phyloP scores from a whole-genome alignment of 306 rosid genomes.

The Erythrophleum fordii region DNA sequence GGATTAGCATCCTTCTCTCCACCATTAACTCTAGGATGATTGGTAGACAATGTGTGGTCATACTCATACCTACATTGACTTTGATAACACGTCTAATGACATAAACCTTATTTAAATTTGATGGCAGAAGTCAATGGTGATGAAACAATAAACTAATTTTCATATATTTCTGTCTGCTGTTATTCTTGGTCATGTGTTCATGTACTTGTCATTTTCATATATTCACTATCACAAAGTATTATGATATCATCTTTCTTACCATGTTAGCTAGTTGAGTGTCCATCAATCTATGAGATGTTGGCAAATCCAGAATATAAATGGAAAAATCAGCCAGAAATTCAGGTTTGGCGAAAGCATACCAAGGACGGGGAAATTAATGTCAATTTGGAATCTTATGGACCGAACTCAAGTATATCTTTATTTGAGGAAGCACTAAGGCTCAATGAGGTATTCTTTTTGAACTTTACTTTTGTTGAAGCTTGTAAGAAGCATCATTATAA shows the following conservation, averaged over 20 bases:
- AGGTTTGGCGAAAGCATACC: conserved; percentile 74
- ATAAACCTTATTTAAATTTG: not conserved
- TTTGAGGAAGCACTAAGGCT: conserved; percentile 76
- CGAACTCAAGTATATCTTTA: conserved; percentile 52
- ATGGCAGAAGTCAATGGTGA: not conserved
- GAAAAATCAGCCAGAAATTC: conserved; percentile 77
- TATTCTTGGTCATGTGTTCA: not conserved
- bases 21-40: not conserved
- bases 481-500: conserved; percentile 12
- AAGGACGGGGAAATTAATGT: conserved; percentile 54
- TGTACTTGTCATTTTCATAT: conserved; percentile 32
- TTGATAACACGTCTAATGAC: not conserved
- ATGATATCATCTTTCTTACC: conserved; percentile 36
- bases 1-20: not conserved
- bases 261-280: conserved; percentile 87
- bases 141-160: not conserved
- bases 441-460: conserved; percentile 64
- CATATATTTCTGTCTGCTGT: not conserved
- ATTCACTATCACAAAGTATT: conserved; percentile 23
- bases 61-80: not conserved
- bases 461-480: conserved; percentile 16
- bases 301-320: conserved; percentile 78
- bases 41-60: not conserved
- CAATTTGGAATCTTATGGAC: conserved; percentile 75
- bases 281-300: conserved; percentile 95